Conservation (phyloP, 2,329 filamentous ascomycete genomes). For the Scorias spongiosa region DNA sequence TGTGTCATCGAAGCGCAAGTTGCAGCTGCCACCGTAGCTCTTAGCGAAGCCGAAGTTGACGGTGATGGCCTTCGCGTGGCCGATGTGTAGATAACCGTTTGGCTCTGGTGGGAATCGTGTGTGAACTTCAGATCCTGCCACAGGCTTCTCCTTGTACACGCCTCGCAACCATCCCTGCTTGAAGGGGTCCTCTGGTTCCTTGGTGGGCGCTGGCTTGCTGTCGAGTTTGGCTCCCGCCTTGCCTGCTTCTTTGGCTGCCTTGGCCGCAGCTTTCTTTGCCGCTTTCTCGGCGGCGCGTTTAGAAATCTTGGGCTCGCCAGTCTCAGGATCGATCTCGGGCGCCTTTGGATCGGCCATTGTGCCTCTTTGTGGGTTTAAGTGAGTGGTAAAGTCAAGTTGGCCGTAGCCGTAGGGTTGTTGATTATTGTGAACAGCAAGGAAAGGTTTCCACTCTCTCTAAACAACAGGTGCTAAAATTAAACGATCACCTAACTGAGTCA, state of each 20-base stretch:
- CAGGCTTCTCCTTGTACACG: slow-evolving; percentile 35
- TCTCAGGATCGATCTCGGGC: slow-evolving; percentile 3
- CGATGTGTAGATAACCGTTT: slow-evolving; percentile 86
- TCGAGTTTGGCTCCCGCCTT: slow-evolving; percentile 18
- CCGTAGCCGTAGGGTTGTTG: too few relatives aligned
- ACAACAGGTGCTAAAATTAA: too few relatives aligned
- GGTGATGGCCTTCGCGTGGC: slow-evolving; percentile 88
- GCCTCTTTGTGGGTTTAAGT: background rate
- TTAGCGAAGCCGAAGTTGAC: slow-evolving; percentile 93
- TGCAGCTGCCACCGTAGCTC: slow-evolving; percentile 63
- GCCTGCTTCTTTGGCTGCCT: slow-evolving; percentile 26
- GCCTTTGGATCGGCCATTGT: slow-evolving; percentile 16
- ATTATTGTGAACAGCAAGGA: too few relatives aligned
- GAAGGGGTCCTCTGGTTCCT: slow-evolving; percentile 32
- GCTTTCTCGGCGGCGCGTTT: slow-evolving; percentile 35
- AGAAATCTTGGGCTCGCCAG: slow-evolving; percentile 22
- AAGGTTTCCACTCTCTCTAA: too few relatives aligned
- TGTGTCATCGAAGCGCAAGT: slow-evolving; percentile 79
- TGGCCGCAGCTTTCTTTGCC: slow-evolving; percentile 34
- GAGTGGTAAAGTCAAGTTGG: too few relatives aligned
- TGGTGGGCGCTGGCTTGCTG: slow-evolving; percentile 10
- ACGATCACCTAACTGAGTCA: too few relatives aligned
- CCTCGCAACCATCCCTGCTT: slow-evolving; percentile 34
- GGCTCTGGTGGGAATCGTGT: slow-evolving; percentile 45
- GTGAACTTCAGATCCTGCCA: slow-evolving; percentile 22